phyloP scores from a whole-genome alignment of 1,284 basidiomycete species.

The Rhizopogon parksii region DNA sequence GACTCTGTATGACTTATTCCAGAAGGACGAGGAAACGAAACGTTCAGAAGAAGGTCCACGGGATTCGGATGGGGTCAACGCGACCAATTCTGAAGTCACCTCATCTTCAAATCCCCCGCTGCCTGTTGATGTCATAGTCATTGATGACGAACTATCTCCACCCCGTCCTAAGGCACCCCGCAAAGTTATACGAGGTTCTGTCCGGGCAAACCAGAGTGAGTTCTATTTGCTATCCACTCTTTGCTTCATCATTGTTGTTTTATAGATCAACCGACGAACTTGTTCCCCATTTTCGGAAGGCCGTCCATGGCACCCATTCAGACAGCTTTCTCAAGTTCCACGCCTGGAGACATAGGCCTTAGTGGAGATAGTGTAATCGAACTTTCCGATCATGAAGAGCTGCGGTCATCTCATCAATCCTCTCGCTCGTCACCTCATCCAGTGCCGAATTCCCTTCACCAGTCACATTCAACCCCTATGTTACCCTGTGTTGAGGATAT shows the following conservation, averaged over 20 bases:
- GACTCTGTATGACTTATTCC: slow-evolving; percentile 23
- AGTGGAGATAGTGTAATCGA: slow-evolving; percentile 15
- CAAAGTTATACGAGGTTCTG: background rate
- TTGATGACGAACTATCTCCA: slow-evolving; percentile 3
- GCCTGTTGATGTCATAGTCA: slow-evolving; percentile 2
- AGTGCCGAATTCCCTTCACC: background rate
- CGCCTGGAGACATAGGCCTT: slow-evolving; percentile 1
- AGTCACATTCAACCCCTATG: background rate
- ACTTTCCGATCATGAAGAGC: slow-evolving; percentile 11
- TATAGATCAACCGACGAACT: slow-evolving; percentile 12
- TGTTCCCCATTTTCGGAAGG: slow-evolving; percentile 25
- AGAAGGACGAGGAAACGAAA: slow-evolving; percentile 11
- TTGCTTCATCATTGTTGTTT: background rate
- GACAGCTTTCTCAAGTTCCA: background rate
- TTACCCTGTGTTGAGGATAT: background rate
- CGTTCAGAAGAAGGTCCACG: background rate
- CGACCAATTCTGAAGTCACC: background rate
- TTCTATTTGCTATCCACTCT: slow-evolving; percentile 12
- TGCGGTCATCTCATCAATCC: slow-evolving; percentile 4
- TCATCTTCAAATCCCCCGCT: background rate
- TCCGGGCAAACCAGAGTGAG: slow-evolving; percentile 10
- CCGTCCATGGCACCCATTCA: slow-evolving; percentile 2
- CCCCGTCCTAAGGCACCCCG: background rate
- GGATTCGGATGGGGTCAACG: background rate
- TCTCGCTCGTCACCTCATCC: slow-evolving; percentile 10